A percentile compares a stretch with the other conserved stretches of the same genome.
Evolutionary conservation across 2,329 filamentous ascomycete genomes (phyloP).

Genomic region (Calonectria multiphialidica): DNA sequence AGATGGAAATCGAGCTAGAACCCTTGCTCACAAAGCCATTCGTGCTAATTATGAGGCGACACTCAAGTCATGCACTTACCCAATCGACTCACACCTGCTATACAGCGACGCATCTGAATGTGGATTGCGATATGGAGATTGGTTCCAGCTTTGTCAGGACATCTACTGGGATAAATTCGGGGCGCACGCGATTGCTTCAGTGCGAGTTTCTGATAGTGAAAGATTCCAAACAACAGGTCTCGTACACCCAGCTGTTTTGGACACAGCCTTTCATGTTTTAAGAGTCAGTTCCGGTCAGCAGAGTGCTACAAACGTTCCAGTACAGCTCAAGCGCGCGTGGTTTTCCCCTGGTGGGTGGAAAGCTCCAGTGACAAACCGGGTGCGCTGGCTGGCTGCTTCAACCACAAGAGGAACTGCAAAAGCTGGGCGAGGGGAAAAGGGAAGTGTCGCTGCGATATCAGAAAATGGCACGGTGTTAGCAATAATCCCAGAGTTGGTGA

Average conservation of each 20-base stretch:
- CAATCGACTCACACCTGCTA: background rate
- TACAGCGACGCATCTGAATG: background rate
- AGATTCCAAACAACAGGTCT: background rate
- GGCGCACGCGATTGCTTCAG: no score
- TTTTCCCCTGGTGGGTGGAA: background rate
- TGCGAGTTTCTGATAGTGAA: no score
- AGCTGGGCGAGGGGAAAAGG: no score
- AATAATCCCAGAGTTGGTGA: background rate
- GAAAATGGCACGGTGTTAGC: no score
- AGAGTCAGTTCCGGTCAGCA: background rate
- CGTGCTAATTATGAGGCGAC: no score
- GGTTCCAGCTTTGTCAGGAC: background rate
- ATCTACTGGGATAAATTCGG: background rate
- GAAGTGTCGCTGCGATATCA: no score
- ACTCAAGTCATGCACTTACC: no score
- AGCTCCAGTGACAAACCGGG: background rate
- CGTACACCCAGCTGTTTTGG: background rate
- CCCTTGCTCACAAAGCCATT: no score
- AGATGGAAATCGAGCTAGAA: no score
- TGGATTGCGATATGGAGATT: background rate
- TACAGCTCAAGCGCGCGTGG: background rate
- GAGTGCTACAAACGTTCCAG: background rate
- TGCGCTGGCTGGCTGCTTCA: background rate
- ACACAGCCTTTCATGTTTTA: background rate
- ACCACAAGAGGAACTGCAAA: background rate